Conservation (phyloP, 148 eudicot genomes). For the Rheum nobile region DNA sequence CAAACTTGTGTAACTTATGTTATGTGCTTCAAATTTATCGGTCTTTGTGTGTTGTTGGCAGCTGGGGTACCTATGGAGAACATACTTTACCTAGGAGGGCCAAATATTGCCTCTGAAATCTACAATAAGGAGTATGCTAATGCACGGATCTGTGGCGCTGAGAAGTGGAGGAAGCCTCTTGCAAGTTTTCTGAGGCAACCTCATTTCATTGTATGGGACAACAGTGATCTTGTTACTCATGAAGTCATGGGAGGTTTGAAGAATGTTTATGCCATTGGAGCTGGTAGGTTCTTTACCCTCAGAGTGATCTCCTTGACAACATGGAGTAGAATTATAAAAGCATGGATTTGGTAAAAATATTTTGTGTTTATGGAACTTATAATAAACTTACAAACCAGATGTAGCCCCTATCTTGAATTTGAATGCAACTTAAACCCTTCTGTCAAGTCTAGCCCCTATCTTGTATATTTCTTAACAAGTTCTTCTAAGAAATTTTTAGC, state of each 20-base stretch:
- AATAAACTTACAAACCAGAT: no score
- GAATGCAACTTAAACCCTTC: no score
- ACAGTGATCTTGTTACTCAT: constrained; percentile 83
- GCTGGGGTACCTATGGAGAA: constrained; percentile 82
- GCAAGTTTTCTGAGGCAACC: constrained; percentile 81
- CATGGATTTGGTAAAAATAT: no score
- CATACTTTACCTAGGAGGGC: constrained; percentile 85
- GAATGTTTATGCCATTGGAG: constrained; percentile 54
- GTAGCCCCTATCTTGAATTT: no score
- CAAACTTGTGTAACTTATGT: neutral
- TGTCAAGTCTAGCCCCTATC: no score
- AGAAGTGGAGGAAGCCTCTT: constrained; percentile 79
- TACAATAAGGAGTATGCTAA: constrained; percentile 91
- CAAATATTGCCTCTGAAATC: constrained; percentile 86
- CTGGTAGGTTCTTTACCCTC: constrained; percentile 8
- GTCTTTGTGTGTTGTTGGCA: constrained; percentile 12
- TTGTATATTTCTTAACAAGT: no score
- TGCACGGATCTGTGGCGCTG: constrained; percentile 84
- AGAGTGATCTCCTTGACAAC: neutral
- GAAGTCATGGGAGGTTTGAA: constrained; percentile 96
- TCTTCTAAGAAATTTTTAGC: no score
- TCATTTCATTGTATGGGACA: constrained; percentile 89
- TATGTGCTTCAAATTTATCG: neutral
- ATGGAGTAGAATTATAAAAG: neutral
- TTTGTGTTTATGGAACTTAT: no score